Evolutionary conservation across 768 basidiomycete species (phyloP), one percentile per base, ranked within the genome.

Genomic region (Cystofilobasidium ferigula): DNA sequence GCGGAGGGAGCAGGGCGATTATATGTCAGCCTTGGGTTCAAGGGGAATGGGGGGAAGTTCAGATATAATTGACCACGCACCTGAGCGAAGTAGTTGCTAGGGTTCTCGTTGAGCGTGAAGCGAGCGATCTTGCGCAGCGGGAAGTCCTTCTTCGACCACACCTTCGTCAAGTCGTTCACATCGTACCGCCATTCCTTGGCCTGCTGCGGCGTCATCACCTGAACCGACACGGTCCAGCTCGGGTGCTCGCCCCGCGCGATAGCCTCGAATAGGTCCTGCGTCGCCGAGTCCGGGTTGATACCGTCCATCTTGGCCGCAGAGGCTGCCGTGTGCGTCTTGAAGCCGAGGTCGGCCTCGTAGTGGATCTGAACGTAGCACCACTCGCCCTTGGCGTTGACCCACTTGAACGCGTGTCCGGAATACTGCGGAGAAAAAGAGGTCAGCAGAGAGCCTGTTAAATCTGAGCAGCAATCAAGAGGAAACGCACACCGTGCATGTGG

Each of bases 131-230:
- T 69, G 28, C 77, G 69, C 56, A 78, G 71, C 12, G 78, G 78
- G 71, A 71, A 77, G 22, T 79, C 76, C 62, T 70, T 70, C 62
- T 79, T 78, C 1, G 75, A 69, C 77, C 77, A 78, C 60, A 71
- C 61, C 76, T 93, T 93, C 69, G 91, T 94, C 57, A 92, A 79
- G 76, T 93, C 91, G 69, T 91, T 83, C 63, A 93, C 80, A 77
- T 90, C 94, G 83, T 89, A 78, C 75, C 75, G 72, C 83, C 87
- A 89, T 43, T 82, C 81, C 80, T 93, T 88, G 18, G 92, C 93
- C 79, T 98, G 87, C 74, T 88, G 82, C 1, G 86, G 80, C 0
- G 90, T 91, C 90, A 95, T 94, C 20, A 85, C 89, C 86, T 70
- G 51, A 22, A 54, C 35, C 2, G 51, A 70, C 47, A 71, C 65